Base-by-base conservation (phyloP, 169 alveolate species). In the Cryptosporidium canis region DNA sequence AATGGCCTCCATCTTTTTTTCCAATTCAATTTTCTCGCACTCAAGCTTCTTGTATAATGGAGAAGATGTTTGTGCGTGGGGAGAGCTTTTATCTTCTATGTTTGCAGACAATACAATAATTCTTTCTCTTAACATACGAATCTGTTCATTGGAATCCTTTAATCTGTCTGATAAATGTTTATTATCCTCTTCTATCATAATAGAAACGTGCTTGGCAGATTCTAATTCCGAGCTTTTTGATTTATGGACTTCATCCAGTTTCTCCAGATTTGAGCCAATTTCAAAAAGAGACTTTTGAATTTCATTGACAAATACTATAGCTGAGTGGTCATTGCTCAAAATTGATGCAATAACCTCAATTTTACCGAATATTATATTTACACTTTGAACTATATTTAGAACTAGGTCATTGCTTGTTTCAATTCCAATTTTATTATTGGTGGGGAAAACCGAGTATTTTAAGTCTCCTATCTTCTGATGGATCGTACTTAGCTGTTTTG, bases 131-230 rank as follows among this genome's bases (percentile, higher is more conserved):
- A 77, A 41, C 65, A 77, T 58, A 39, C 66, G 21, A 21, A 77
- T 61, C 45, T 77, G 87, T n/a, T 77, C 87, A 61, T 58, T 77
- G 14, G 87, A 77, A 39, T 77, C 87, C 45, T 55, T 56, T 7
- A 77, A 45, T 27, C 87, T 55, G 29, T 77, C 72, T 18, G 87
- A 58, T 18, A 77, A 61, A 61, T 77, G 87, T 27, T 77, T 77
- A 33, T 77, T 77, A 35, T 77, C 87, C 21, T 77, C 63, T 18
- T 77, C 87, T 35, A 77, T 63, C 44, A 77, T 43, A 9, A 37
- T 58, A 31, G 64, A 27, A 21, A 58, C 61, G 39, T 58, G 51
- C 47, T 58, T 77, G 21, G 70, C 58, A 18, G 87, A 58, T 53
- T 77, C 87, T 18, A 55, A 55, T 77, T 77, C 87, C 5, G 72